Evolutionary conservation across 768 basidiomycete genomes (phyloP), one percentile per base, ranked within the genome.

Genomic region (Bullera alba): DNA sequence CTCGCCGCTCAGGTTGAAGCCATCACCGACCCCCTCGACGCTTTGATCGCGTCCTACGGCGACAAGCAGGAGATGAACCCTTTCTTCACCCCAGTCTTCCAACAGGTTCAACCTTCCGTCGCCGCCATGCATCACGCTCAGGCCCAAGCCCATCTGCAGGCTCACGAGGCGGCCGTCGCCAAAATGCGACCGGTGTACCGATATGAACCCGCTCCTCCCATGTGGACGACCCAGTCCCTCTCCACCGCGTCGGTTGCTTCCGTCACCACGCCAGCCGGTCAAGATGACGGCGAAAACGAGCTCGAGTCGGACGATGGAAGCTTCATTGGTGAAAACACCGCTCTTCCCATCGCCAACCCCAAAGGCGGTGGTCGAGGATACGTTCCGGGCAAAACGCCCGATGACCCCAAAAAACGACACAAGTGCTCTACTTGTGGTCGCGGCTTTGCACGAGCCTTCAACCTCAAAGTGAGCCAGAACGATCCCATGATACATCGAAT

Each of bases 371-470:
- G 70, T 42, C 58, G 70, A 27, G 70, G 70, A 2, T 72, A 72
- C 50, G 59, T 72, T 26, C 70, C 70, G 10, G 70, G 70, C 46
- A 56, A 70, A 45, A 72, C 70, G 15, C 70, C 70, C 2, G 66
- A 70, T 23, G 70, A 72, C 46, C 70, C 70, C 2, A 69, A 68
- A 59, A 72, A 72, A 50, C 48, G 61, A 28, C 70, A 72, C 57
- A 70, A 67, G 58, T 72, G 70, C 48, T 50, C 52, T 14, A 50
- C 67, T 45, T 72, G 70, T 39, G 70, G 70, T 45, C 62, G 70
- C 86, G 92, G 86, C 1, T 96, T 96, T 61, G 91, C 90, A 10
- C 78, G 91, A 23, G 89, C 89, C 2, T 95, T 87, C 74, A 96
- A 96, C 64, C 75, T 96, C 51, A 96, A 96, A 77, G 92, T 65